Base-by-base conservation (phyloP, 148 eudicot genomes). In the Rhododendron ovatum region DNA sequence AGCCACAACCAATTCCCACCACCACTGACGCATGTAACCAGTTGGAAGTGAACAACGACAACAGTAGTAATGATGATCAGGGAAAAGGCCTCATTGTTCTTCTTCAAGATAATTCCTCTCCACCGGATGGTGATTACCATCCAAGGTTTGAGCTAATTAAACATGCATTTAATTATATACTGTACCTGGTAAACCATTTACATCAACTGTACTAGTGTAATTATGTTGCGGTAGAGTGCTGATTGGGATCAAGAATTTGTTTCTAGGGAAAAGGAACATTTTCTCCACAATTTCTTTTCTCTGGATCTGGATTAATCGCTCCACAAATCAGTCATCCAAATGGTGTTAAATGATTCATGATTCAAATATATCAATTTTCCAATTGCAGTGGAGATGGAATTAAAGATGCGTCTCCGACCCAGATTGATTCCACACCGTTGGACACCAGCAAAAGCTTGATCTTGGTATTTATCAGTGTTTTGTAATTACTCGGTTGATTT, bases 81-180 rank as follows among this genome's bases (percentile, higher is more conserved):
- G 84, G 41, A 86, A 26, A 79, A 3, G 85, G 89, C 13, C 84
- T 87, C 15, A 28, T 30, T 59, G 18, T 78, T 55, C 76, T 86
- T 86, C 74, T 83, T 53, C 82, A 57, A 14, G 78, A 71, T 1
- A 33, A 83, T 39, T 82, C 74, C 59, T 14, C 85, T 55, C n/a
- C 85, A 53, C 24, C 5, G 18, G 75, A 75, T n/a, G n/a, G n/a
- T n/a, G n/a, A n/a, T 80, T 55, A 63, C 26, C 50, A 8, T 81
- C 43, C 45, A 26, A 85, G 84, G 86, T 85, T 47, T 50, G 84
- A 28, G 65, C 28, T 22, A 2, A 47, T 48, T 48, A 20, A 22
- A 59, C 65, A 59, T 20, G 10, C n/a, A 55, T 17, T 55, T 55
- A 0, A 0, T 37, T 37, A 37, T 2, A 37, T 50, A 50, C 7